Evolutionary conservation across 2,329 filamentous ascomycete genomes (phyloP).

Genomic region (Alternaria ethzedia): DNA sequence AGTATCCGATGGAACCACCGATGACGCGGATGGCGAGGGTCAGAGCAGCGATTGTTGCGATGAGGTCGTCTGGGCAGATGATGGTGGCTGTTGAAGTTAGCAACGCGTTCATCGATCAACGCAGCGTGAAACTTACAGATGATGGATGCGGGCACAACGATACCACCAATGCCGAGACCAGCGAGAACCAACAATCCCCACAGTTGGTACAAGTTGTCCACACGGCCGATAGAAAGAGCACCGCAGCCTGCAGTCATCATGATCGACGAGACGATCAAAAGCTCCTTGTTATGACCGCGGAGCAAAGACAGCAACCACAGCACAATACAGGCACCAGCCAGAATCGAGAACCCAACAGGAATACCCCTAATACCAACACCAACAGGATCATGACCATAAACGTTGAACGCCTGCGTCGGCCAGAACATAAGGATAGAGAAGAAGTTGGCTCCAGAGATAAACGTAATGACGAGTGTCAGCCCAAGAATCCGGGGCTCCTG

Average conservation of each 20-base stretch:
- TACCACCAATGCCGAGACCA: conserved; percentile 70
- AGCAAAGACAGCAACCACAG: conserved; percentile 64
- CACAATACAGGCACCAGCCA: conserved; percentile 66
- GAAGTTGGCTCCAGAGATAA: conserved; percentile 43
- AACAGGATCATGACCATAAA: conserved; percentile 62
- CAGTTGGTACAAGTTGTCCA: conserved; percentile 61
- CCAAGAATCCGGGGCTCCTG: conserved; percentile 36
- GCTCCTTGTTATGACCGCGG: conserved; percentile 64
- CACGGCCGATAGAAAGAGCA: conserved; percentile 57
- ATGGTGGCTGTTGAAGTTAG: conserved; percentile 59
- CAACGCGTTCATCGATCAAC: neutral
- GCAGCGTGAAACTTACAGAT: conserved; percentile 49
- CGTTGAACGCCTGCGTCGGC: conserved; percentile 41
- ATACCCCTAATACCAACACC: conserved; percentile 69
- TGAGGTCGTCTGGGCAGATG: conserved; percentile 72
- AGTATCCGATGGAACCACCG: conserved; percentile 69
- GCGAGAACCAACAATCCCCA: conserved; percentile 66
- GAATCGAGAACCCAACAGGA: conserved; percentile 68
- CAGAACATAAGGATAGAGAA: conserved; percentile 44
- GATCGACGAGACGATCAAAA: conserved; percentile 65
- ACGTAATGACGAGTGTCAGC: conserved; percentile 40
- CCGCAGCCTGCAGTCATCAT: conserved; percentile 72
- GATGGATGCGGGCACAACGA: conserved; percentile 70
- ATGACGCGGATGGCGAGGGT: conserved; percentile 72
- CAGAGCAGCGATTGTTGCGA: conserved; percentile 71